Evolutionary conservation across 2,329 filamentous ascomycete genomes (phyloP).

Genomic region (Penicillium sp.): DNA sequence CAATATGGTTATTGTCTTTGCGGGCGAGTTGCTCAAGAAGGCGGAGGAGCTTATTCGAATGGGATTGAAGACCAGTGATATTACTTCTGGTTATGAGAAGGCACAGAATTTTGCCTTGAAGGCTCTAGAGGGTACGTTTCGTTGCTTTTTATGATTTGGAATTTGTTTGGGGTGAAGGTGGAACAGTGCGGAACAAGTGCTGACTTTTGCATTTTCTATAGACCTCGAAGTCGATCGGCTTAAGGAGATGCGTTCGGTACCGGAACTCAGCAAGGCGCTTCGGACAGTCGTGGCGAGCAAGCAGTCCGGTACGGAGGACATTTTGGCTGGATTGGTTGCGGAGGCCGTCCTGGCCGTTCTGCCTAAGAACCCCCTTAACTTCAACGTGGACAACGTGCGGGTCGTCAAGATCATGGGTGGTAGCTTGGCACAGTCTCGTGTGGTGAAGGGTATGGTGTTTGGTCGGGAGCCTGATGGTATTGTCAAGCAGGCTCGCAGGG

Average conservation of each 20-base stretch:
- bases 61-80: constrained; percentile 97
- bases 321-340: constrained; percentile 78
- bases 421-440: constrained; percentile 84
- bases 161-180: not conserved
- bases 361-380: constrained; percentile 90
- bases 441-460: constrained; percentile 98
- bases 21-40: constrained; percentile 92
- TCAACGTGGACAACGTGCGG: constrained; percentile 98
- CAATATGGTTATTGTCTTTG: constrained; percentile 92
- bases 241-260: constrained; percentile 70
- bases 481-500: constrained; percentile 84
- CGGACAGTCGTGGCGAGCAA: constrained; percentile 94
- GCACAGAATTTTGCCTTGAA: constrained; percentile 84
- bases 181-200: not conserved
- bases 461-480: constrained; percentile 87
- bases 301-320: constrained; percentile 88
- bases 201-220: constrained; percentile 24
- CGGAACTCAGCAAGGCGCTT: constrained; percentile 89
- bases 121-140: constrained; percentile 62
- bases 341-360: constrained; percentile 80
- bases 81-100: constrained; percentile 91
- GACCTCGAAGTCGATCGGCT: constrained; percentile 89
- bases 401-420: constrained; percentile 99
- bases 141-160: not conserved
- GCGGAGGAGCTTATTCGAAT: constrained; percentile 93